Base-by-base conservation (phyloP, 805 yeast genomes). In the Schizosaccharomyces japonicus region DNA sequence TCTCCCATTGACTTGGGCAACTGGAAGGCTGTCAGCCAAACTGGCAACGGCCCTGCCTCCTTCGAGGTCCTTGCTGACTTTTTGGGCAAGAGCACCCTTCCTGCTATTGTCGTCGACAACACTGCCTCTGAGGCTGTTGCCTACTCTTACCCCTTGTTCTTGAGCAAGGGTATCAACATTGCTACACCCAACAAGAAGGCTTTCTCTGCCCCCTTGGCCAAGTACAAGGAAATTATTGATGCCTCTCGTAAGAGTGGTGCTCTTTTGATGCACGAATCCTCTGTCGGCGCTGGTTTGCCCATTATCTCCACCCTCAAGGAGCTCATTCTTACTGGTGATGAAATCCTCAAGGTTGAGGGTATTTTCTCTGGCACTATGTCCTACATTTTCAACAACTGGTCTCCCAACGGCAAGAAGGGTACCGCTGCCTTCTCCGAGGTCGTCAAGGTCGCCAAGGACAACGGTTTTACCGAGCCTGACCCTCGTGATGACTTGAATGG, bases 161-260 rank as follows among this genome's bases (percentile, higher is more conserved):
- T 87, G 52, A 62, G 70, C 54, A 72, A 68, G 50, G 94, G 94
- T 33, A 76, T 90, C 53, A 83, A 95, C 42, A 75, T 90, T 56
- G 98, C 96, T 17, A 90, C 99, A 42, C 99, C 99, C 55, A 90
- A 90, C 71, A 90, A 90, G 65, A 90, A 90, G 70, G 99, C 93
- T 0, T 90, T 90, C 59, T 84, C 95, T 7, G 70, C 84, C 39
- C 78, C 74, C 49, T 63, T 80, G 52, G 61, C 66, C 23, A 64
- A 76, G 10, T 90, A 96, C 95, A 72, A 81, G 49, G 69, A 71
- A 47, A 74, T 90, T 49, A 58, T 61, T 31, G 63, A 63, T 47
- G 71, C 79, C 31, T 69, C 67, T 33, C 49, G 49, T 39, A 31
- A 15, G 15, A 45, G 42, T 13, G 76, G 76, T 46, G 85, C 83